phyloP scores from a whole-genome alignment of 768 basidiomycete genomes.

The Mycena crocata region DNA sequence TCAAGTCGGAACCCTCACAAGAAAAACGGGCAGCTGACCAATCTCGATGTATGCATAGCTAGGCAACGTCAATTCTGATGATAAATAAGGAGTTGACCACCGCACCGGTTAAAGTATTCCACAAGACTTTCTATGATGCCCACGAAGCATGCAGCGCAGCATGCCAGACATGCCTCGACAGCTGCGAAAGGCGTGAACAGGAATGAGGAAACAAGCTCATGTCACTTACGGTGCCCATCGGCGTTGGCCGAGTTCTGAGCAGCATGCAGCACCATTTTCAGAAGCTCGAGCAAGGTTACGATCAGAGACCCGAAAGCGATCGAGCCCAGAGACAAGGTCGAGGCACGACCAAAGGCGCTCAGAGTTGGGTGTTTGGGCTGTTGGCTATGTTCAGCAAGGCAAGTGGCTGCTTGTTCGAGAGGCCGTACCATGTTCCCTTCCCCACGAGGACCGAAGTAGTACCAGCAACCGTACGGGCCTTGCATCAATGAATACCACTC shows the following conservation, averaged over 20 bases:
- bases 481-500: conserved; percentile 11
- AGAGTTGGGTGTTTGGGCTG: conserved; percentile 79
- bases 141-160: conserved; percentile 83
- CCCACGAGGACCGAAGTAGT: conserved; percentile 84
- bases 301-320: conserved; percentile 89
- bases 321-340: conserved; percentile 83
- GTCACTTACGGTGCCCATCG: conserved; percentile 72
- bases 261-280: conserved; percentile 70
- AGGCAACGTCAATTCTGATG: neutral
- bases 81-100: neutral
- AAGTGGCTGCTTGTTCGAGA: neutral
- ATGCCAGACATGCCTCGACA: conserved; percentile 78
- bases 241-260: conserved; percentile 68
- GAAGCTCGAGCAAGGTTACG: conserved; percentile 80
- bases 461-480: conserved; percentile 61
- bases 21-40: conserved; percentile 49
- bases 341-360: conserved; percentile 78
- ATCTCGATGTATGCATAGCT: conserved; percentile 90
- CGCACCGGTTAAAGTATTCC: conserved; percentile 82
- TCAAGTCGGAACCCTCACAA: neutral
- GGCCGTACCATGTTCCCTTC: conserved; percentile 69
- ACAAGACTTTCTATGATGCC: conserved; percentile 77
- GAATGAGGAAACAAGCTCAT: neutral
- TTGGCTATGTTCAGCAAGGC: neutral
- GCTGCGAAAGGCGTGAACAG: conserved; percentile 51